Base-by-base conservation (phyloP, 2,329 filamentous ascomycete genomes). In the Phyllosticta capitalensis region DNA sequence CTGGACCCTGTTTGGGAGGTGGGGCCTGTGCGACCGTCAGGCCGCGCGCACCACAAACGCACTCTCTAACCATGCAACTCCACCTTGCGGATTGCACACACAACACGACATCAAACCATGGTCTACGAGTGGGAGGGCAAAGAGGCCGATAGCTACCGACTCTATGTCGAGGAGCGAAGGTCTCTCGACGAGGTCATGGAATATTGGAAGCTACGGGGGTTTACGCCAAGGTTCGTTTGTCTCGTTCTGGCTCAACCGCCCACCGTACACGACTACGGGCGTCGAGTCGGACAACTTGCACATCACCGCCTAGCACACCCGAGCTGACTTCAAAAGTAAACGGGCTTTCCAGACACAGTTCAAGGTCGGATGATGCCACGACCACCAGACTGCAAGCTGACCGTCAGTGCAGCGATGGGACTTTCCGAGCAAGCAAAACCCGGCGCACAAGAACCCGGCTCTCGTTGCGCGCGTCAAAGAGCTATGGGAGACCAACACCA, bases 91-190 rank as follows among this genome's bases (percentile, higher is more conserved):
- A 21, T 22, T n/a, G n/a, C 17, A 19, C 10, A 17, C 17, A 33
- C 54, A 24, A n/a, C 28, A 22, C 9, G 19, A 33, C 58, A 22
- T 21, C 58, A 54, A 49, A 24, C 2, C 1, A 59, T 60, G 58
- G 58, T 60, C 2, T 60, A 60, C 49, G 58, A 60, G 66, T 87
- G 85, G 85, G 81, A 84, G 58, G 83, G 83, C 61, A 87, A 87
- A 71, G 78, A 82, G 66, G 80, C 82, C 50, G 78, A 84, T 64
- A 86, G 83, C 74, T 85, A 82, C 71, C 81, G 83, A 64, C 81
- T 94, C 67, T 94, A 91, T 67, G 89, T 92, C 65, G 82, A 85
- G 61, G 87, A 94, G 74, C 84, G 84, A 65, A 86, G 82, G 74
- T 82, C 84, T 49, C 75, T 92, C 60, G 84, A 88, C 66, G 85